Base-by-base conservation (phyloP, 257 asterid genomes). In the Orobanche coerulescens region DNA sequence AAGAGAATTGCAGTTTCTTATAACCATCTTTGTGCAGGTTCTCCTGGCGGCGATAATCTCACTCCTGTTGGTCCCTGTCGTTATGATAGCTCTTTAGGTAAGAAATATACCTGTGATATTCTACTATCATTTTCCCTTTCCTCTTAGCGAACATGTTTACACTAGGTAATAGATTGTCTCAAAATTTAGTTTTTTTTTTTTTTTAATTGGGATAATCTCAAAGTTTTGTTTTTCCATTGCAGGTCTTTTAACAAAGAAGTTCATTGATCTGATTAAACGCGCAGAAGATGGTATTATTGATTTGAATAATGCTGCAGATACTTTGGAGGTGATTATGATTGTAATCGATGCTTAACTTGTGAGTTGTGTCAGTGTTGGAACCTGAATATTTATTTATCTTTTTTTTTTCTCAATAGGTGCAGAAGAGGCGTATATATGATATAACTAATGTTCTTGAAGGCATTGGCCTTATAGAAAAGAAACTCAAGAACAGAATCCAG, bases 371-470 rank as follows among this genome's bases (percentile, higher is more conserved):
- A 50, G 66, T 50, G 66, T 39, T 47, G 47, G 66, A 57, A 31
- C 73, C 80, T n/a, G 55, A 78, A 16, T 20, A 28, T 68, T 58
- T 64, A n/a, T n/a, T n/a, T n/a, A n/a, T 59, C 36, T 24, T 13
- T n/a, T 64, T 58, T 68, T 9, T 48, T 26, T 59, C 30, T 30
- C 66, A 67, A 73, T 94, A 93, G 99, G 99, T 93, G 33, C 99
- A 89, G 74, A 87, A 86, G 80, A 83, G 93, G 82, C 97, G 96
- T 69, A 93, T 93, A 79, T 89, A 89, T 72, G 97, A 89, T 73
- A 89, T 93, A 79, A 93, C 99, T 67, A 87, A 89, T 78, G 96
- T 87, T 70, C 94, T 93, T 62, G 96, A 87, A 82, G 97, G 96
- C 83, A 80, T 87, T 75, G 99, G 99, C 46, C 92, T 93, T 61